These are phyloP conservation scores for Apiospora sp. DNA, from an alignment of 2,329 filamentous ascomycete genomes.

Conservation along the genomic window DNA sequence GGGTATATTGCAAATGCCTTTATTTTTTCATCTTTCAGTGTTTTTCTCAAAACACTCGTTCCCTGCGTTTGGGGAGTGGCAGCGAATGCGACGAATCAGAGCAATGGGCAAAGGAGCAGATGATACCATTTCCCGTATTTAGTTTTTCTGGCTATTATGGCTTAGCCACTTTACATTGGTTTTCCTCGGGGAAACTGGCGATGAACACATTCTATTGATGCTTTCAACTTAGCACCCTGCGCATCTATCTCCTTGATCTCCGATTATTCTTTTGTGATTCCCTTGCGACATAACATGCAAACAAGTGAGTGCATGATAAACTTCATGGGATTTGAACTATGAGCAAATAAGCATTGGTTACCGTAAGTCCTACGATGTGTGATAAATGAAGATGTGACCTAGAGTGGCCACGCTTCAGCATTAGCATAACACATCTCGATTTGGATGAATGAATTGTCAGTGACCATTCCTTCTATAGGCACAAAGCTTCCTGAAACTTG, in stretches of 20 bases:
- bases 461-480: too few relatives aligned
- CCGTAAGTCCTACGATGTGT: background rate
- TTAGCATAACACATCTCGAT: too few relatives aligned
- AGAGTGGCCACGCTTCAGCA: too few relatives aligned
- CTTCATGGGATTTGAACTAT: background rate
- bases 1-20: background rate
- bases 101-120: conserved; percentile 19
- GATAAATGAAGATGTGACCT: background rate
- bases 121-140: conserved; percentile 22
- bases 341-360: background rate
- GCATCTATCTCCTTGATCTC: background rate
- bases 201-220: background rate
- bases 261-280: background rate
- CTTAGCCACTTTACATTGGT: background rate
- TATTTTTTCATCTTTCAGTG: background rate
- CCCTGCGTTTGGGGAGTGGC: conserved; percentile 7
- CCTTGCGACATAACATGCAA: background rate
- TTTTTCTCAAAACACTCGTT: background rate
- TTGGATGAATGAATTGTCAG: too few relatives aligned
- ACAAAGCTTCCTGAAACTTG: too few relatives aligned
- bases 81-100: background rate
- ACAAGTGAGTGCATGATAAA: background rate
- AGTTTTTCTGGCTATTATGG: conserved; percentile 16
- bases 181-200: conserved; percentile 6
- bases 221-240: background rate